A percentile compares a stretch with the other conserved stretches of the same genome.
Conservation (phyloP, 495 filamentous ascomycete species). For the Letharia lupina region DNA sequence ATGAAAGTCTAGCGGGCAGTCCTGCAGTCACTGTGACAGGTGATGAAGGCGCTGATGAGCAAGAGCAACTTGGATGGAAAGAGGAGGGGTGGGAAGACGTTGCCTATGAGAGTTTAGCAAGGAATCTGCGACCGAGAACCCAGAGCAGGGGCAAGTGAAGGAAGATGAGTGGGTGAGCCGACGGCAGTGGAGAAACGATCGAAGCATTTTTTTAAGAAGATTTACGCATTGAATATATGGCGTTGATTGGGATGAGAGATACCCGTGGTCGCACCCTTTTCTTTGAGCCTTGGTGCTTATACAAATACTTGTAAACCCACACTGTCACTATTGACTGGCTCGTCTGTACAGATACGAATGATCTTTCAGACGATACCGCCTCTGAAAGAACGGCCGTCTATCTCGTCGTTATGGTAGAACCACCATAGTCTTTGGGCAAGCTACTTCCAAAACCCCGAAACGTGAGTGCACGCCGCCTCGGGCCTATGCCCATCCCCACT, state of each 20-base stretch:
- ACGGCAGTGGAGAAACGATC: neutral
- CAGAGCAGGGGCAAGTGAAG: constrained; percentile 8
- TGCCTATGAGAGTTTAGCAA: constrained; percentile 40
- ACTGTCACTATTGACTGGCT: too few species aligned
- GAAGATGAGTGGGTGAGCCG: constrained; percentile 2
- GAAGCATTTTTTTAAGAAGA: neutral
- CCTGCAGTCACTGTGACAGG: constrained; percentile 10
- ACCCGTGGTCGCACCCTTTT: neutral
- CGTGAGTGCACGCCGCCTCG: too few species aligned
- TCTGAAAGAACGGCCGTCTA: too few species aligned
- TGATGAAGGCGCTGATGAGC: constrained; percentile 6
- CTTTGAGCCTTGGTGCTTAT: neutral
- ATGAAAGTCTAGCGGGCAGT: constrained; percentile 11
- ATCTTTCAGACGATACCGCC: too few species aligned
- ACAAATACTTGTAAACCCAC: too few species aligned
- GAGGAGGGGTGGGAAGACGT: constrained; percentile 35
- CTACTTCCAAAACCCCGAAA: too few species aligned
- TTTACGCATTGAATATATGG: neutral
- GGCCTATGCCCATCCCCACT: too few species aligned
- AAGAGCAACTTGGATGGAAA: constrained; percentile 13
- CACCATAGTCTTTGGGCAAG: too few species aligned
- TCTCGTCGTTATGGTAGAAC: too few species aligned
- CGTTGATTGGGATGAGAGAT: neutral
- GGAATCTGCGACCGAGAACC: constrained; percentile 34
- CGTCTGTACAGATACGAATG: too few species aligned